phyloP scores from a whole-genome alignment of 257 asterid genomes.

The Echites panduratus region DNA sequence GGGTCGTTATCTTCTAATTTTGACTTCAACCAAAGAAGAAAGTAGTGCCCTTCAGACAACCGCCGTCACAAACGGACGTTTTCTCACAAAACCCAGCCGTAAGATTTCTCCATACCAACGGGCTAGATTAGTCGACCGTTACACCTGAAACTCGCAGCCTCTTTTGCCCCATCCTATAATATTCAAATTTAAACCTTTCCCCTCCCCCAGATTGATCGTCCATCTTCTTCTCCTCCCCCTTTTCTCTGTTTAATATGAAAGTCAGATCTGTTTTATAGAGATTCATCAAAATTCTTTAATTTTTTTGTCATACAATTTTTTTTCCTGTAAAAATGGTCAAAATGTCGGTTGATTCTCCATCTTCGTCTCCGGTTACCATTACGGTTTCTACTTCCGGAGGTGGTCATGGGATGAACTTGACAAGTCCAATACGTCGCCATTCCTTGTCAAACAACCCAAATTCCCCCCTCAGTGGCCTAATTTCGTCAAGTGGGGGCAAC shows the following conservation, averaged over 20 bases:
- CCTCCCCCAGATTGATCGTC: not conserved
- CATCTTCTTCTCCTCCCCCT: not conserved
- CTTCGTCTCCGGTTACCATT: conserved; percentile 79
- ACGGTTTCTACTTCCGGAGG: conserved; percentile 75
- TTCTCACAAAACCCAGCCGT: conserved; percentile 24
- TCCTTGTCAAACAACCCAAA: conserved; percentile 56
- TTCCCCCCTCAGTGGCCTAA: conserved; percentile 43
- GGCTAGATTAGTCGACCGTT: conserved; percentile 61
- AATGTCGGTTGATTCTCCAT: conserved; percentile 53
- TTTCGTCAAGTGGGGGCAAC: conserved; percentile 24
- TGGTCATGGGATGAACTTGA: conserved; percentile 44
- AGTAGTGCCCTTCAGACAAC: conserved; percentile 23
- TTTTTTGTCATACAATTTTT: not conserved
- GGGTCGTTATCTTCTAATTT: not conserved
- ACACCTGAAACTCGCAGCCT: not conserved
- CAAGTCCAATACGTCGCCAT: conserved; percentile 76
- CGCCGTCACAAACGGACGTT: conserved; percentile 31
- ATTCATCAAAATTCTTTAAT: conserved; percentile 2
- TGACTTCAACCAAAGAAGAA: conserved; percentile 4
- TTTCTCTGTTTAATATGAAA: conserved; percentile 8
- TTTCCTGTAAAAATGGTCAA: conserved; percentile 38
- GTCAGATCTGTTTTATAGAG: not conserved
- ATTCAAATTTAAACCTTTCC: conserved; percentile 41
- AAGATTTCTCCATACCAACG: conserved; percentile 38
- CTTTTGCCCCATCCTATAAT: conserved; percentile 13